Conservation (phyloP, 495 filamentous ascomycete species). For the Apodospora peruviana region DNA sequence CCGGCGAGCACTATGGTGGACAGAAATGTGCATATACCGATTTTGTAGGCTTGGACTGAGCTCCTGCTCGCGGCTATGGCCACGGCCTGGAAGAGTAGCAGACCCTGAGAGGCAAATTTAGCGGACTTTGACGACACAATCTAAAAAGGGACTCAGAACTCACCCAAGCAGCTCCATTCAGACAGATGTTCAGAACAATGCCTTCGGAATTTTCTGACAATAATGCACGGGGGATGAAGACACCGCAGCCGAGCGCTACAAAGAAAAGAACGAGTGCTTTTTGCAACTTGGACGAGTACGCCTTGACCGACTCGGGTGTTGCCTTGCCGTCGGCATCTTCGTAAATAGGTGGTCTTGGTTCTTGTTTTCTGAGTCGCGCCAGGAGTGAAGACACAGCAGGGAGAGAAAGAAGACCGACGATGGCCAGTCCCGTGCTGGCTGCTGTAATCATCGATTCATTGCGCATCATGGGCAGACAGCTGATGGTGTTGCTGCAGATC, state of each 20-base stretch:
- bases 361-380: conserved; percentile 22
- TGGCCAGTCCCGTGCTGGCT: conserved; percentile 28
- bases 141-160: conserved; percentile 10
- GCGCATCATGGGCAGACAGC: conserved; percentile 19
- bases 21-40: conserved; percentile 40
- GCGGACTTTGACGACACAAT: conserved; percentile 7
- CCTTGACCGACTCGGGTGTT: conserved; percentile 48
- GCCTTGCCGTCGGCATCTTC: conserved; percentile 60
- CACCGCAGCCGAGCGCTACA: conserved; percentile 36
- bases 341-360: conserved; percentile 39
- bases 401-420: conserved; percentile 31
- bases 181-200: conserved; percentile 33
- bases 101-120: conserved; percentile 22
- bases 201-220: conserved; percentile 26
- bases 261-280: conserved; percentile 40
- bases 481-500: neutral
- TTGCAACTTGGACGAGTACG: conserved; percentile 45
- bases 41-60: conserved; percentile 39
- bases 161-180: conserved; percentile 43
- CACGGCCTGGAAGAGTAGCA: conserved; percentile 43
- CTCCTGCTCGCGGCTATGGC: conserved; percentile 36
- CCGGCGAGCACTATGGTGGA: conserved; percentile 35
- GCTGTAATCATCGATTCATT: conserved; percentile 24
- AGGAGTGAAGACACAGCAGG: conserved; percentile 28
- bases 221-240: conserved; percentile 41